Conservation (phyloP, 805 yeast genomes). For the Candida nonsorbophila region DNA sequence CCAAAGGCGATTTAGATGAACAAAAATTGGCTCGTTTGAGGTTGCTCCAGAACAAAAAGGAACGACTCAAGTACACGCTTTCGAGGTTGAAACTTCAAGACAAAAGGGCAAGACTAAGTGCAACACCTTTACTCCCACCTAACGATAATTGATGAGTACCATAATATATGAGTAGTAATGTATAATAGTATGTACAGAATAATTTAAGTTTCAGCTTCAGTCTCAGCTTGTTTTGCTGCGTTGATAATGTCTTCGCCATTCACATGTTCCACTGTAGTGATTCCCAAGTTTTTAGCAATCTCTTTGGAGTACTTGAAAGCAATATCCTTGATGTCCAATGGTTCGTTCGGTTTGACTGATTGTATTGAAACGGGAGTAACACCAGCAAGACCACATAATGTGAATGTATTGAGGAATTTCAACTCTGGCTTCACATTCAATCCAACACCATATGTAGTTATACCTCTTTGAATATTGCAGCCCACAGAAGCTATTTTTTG, state of each 20-base stretch:
- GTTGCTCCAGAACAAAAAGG: constrained; percentile 37
- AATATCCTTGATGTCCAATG: constrained; percentile 16
- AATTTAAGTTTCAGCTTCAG: background rate
- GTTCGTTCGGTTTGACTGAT: constrained; percentile 11
- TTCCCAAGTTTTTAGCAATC: constrained; percentile 27
- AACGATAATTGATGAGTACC: background rate
- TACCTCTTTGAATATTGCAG: constrained; percentile 73
- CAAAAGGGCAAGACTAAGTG: constrained; percentile 12
- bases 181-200: background rate
- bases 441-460: constrained; percentile 88
- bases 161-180: background rate
- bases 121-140: constrained; percentile 8
- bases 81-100: constrained; percentile 17
- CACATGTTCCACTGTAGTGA: constrained; percentile 30
- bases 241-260: constrained; percentile 20
- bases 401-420: constrained; percentile 60
- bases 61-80: constrained; percentile 37
- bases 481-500: constrained; percentile 86
- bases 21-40: constrained; percentile 33
- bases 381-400: constrained; percentile 81
- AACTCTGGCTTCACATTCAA: constrained; percentile 75
- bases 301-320: constrained; percentile 32
- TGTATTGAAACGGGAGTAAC: constrained; percentile 35
- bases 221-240: constrained; percentile 2
- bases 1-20: constrained; percentile 18